Evolutionary conservation across 257 asterid species (phyloP).

Genomic region (Catharanthus roseus): DNA sequence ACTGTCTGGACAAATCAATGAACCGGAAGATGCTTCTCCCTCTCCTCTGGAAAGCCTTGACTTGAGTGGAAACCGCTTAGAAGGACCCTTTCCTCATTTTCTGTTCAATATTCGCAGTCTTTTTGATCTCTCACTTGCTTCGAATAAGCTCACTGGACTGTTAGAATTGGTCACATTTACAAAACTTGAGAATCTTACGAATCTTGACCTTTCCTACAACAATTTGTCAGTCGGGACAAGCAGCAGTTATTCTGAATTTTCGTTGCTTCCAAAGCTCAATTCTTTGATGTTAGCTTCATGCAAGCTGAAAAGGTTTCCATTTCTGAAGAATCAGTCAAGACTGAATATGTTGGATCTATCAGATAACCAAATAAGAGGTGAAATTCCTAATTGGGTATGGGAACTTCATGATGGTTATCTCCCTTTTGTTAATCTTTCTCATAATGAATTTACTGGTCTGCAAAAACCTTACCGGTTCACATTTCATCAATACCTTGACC

Average conservation of each 20-base stretch:
- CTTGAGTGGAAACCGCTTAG: constrained; percentile 37
- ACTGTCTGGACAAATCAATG: constrained; percentile 32
- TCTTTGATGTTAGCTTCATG: constrained; percentile 40
- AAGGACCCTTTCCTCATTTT: constrained; percentile 48
- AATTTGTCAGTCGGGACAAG: constrained; percentile 17
- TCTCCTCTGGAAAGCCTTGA: constrained; percentile 29
- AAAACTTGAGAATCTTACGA: constrained; percentile 8
- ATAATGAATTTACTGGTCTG: constrained; percentile 33
- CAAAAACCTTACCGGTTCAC: constrained; percentile 43
- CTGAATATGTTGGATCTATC: constrained; percentile 48
- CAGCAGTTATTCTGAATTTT: constrained; percentile 2
- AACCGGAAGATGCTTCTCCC: constrained; percentile 8
- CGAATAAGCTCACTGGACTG: constrained; percentile 41
- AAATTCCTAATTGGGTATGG: constrained; percentile 59
- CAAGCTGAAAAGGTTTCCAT: constrained; percentile 38
- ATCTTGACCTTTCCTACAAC: constrained; percentile 27
- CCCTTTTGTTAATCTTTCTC: constrained; percentile 40
- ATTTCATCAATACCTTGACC: constrained; percentile 28
- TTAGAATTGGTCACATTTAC: constrained; percentile 12
- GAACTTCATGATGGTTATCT: constrained; percentile 28
- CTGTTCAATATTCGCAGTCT: constrained; percentile 35
- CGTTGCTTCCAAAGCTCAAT: constrained; percentile 19
- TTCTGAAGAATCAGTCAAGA: constrained; percentile 34
- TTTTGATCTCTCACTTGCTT: constrained; percentile 25
- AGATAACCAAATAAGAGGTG: constrained; percentile 38